Evolutionary conservation across 2,329 filamentous ascomycete species (phyloP), one percentile per base, ranked within the genome.

Genomic region (Parastagonospora nodorum): DNA sequence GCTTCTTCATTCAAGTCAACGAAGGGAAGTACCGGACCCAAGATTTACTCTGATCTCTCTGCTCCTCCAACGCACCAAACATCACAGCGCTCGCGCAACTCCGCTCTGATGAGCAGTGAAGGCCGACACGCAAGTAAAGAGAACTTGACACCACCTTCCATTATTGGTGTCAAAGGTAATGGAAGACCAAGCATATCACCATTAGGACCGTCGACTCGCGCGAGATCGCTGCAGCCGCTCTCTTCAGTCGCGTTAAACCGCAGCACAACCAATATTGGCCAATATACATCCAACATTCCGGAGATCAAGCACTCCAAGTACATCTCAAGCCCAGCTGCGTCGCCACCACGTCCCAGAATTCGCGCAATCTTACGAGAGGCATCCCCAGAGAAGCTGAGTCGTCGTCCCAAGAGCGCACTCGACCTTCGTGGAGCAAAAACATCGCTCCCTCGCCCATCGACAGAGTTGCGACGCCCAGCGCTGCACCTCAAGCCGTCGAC

Each of bases 371-470:
- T 65, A 10, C 58, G 57, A 2, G 59, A 63, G 2, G 43, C 57
- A 8, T 63, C 64, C 1, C 61, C 60, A 0, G 58, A 53, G 2
- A 67, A 67, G 29, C 53, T 67, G 8, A 48, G 51, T 11, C 54
- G 53, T 6, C 58, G 68, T 24, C 64, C 71, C 1, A 66, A 60
- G 44, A 73, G 70, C 31, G 68, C 71, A 8, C 67, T 72, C 28
- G 68, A 74, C 36, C 57, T 74, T 11, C 64, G 65, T 30, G 45
- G 45, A 7, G 44, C 52, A 16, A 46, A 31, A 8, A 42, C 27
- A 2, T 24, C 45, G 1, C 43, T 32, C 9, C 35, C 51, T 12
- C 45, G 45, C 3, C 43, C 53, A n/a, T 33, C 45, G 2, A 50
- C 52, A 8, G 58, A 60, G 9, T 16, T 48, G 15, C 39, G 42